Percentiles rank a stretch among this genome's conserved stretches.
These are phyloP conservation scores for Scedosporium boydii DNA, from an alignment of 2,329 filamentous ascomycete genomes.

Conservation along the genomic window DNA sequence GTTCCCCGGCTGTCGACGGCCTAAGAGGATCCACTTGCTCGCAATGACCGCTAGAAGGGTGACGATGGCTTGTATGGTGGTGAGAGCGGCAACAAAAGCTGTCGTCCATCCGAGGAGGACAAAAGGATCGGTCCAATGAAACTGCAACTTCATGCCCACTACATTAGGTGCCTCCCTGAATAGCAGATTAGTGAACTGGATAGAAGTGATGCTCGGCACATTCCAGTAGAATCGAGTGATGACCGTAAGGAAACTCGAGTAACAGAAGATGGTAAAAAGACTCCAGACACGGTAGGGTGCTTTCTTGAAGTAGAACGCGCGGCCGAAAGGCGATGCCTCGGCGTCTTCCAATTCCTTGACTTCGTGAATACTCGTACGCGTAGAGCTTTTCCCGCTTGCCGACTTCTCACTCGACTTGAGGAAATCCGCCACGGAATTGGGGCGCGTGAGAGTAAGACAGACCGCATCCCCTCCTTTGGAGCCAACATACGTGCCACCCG, in stretches of 20 bases:
- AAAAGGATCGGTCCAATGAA: slow-evolving; percentile 20
- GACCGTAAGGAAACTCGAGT: slow-evolving; percentile 35
- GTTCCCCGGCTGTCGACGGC: slow-evolving; percentile 38
- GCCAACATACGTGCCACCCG: slow-evolving; percentile 40
- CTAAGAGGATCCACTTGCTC: slow-evolving; percentile 42
- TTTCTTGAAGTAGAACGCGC: slow-evolving; percentile 42
- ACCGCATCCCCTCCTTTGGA: slow-evolving; percentile 41
- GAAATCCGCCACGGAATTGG: neutral
- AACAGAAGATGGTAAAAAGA: slow-evolving; percentile 36
- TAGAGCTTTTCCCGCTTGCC: slow-evolving; percentile 1
- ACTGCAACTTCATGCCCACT: neutral
- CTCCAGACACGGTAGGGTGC: slow-evolving; percentile 41
- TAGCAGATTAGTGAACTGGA: slow-evolving; percentile 33
- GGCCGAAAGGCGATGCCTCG: slow-evolving; percentile 36
- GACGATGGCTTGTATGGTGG: slow-evolving; percentile 30
- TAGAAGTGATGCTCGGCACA: slow-evolving; percentile 33
- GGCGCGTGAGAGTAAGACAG: slow-evolving; percentile 21
- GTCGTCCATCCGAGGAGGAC: slow-evolving; percentile 30
- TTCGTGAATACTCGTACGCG: neutral
- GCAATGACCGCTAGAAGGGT: slow-evolving; percentile 31
- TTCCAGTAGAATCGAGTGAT: slow-evolving; percentile 42
- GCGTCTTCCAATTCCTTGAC: slow-evolving; percentile 3
- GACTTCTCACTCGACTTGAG: neutral
- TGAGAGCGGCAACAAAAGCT: slow-evolving; percentile 29
- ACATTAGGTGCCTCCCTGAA: slow-evolving; percentile 15